Percentiles rank a stretch among this genome's conserved stretches.
Evolutionary conservation across 2,329 filamentous ascomycete genomes (phyloP).

Genomic region (Fusarium sp.): DNA sequence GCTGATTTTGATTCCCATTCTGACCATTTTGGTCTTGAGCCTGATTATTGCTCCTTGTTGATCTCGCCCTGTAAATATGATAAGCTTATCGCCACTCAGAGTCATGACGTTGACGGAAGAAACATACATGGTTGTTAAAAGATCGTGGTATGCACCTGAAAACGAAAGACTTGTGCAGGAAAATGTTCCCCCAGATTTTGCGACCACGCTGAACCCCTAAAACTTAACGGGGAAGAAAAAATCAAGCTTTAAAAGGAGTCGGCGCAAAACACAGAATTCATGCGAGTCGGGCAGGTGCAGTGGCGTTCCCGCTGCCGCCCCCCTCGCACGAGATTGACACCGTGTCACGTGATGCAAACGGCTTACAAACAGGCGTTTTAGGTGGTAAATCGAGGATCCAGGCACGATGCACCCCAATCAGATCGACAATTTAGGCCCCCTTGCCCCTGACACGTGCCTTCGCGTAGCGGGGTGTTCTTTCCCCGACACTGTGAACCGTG

Average conservation of each 20-base stretch:
- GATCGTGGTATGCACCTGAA: not conserved
- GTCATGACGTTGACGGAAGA: not conserved
- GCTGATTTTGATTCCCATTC: conserved; percentile 16
- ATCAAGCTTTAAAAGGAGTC: conserved; percentile 18
- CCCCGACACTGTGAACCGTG: conserved; percentile 47
- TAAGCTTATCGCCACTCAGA: conserved; percentile 22
- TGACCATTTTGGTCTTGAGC: conserved; percentile 14
- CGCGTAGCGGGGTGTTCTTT: conserved; percentile 48
- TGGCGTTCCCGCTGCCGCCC: conserved; percentile 34
- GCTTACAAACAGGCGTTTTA: not conserved
- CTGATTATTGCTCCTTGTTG: conserved; percentile 31
- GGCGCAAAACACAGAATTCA: conserved; percentile 36
- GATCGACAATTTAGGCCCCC: conserved; percentile 26
- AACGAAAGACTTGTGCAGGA: not conserved
- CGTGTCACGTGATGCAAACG: conserved; percentile 48
- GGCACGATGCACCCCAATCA: conserved; percentile 33
- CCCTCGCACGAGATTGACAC: conserved; percentile 46
- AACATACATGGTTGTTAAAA: conserved; percentile 26
- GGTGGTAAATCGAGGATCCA: conserved; percentile 18
- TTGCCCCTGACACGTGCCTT: conserved; percentile 46
- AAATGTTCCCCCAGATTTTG: not conserved
- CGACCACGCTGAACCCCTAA: conserved; percentile 10
- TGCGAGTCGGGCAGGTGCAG: conserved; percentile 25
- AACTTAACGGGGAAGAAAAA: conserved; percentile 9
- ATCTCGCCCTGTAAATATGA: conserved; percentile 37